Base-by-base conservation (phyloP, 257 asterid species). In the Datura wrightii region DNA sequence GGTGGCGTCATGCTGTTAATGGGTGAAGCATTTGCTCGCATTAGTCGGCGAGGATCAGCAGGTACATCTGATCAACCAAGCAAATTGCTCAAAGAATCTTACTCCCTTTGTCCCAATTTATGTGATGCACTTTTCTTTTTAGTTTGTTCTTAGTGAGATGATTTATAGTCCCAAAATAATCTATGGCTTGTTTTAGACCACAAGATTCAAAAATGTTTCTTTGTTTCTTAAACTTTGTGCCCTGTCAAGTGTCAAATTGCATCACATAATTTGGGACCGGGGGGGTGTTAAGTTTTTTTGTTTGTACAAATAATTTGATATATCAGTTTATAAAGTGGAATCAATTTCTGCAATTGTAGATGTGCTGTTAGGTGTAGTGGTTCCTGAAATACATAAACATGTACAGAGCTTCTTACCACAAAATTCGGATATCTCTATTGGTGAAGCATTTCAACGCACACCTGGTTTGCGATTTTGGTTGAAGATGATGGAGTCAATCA, bases 1-100 rank as follows among this genome's bases (percentile, higher is more conserved):
- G 83, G 89, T 87, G 90, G 88, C 79, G 31, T 85, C 62, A 88
- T 93, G 69, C 85, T 88, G 83, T 93, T 97, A 87, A 86, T 86
- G 87, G 99, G 95, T 83, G 97, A 94, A 89, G 88, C 87, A 83
- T 91, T 92, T 92, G 84, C 96, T 58, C 97, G 96, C 85, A 91
- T 97, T 84, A 90, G 95, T 89, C 95, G 99, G 53, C 93, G 99
- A 87, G 99, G 99, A 62, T 94, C 97, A 83, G 87, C 96, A 54
- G 98, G 99, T 96, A 90, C 85, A 50, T 85, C 70, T 44, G 83
- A 18, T 82, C 18, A 83, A 83, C 84, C 72, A 85, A 55, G 79
- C 60, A 48, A 48, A 82, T 83, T 83, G 72, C 63, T 85, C 52
- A 8, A 44, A 50, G 79, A 53, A 82, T 63, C 83, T 84, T 48